Conservation (phyloP, 2,329 filamentous ascomycete genomes). For the Sphaerostilbella broomeana region DNA sequence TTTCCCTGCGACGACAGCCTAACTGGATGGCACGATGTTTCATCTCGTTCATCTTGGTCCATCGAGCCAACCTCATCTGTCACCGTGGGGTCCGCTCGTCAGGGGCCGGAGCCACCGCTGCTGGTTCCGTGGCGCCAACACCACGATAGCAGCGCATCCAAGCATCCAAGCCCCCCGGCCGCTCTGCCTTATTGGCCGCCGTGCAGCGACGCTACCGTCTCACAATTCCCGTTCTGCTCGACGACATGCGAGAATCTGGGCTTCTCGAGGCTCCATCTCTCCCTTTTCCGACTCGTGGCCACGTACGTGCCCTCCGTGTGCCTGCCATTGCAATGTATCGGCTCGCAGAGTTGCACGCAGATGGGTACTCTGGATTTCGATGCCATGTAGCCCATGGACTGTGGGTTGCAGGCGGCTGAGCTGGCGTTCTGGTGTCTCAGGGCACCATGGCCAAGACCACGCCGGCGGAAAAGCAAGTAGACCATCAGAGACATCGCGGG, state of each 20-base stretch:
- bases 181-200: slow-evolving; percentile 5
- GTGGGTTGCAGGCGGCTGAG: not conserved
- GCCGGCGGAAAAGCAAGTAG: slow-evolving; percentile 1
- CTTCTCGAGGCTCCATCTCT: not conserved
- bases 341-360: no score
- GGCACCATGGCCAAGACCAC: not conserved
- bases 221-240: slow-evolving; percentile 7
- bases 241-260: not conserved
- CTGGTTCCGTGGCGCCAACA: not conserved
- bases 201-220: slow-evolving; percentile 7
- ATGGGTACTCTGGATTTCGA: no score
- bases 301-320: no score
- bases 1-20: not conserved
- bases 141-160: not conserved
- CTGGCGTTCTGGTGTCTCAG: not conserved
- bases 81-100: not conserved
- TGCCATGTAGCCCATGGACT: not conserved
- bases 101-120: slow-evolving; percentile 1
- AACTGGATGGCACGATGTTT: slow-evolving; percentile 1
- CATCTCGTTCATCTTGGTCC: not conserved
- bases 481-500: slow-evolving; percentile 1
- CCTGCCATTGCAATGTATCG: no score
- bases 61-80: not conserved
- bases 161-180: not conserved
- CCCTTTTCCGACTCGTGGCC: not conserved